These are phyloP conservation scores for Obba rivulosa DNA, from an alignment of 768 basidiomycete species.

Conservation along the genomic window DNA sequence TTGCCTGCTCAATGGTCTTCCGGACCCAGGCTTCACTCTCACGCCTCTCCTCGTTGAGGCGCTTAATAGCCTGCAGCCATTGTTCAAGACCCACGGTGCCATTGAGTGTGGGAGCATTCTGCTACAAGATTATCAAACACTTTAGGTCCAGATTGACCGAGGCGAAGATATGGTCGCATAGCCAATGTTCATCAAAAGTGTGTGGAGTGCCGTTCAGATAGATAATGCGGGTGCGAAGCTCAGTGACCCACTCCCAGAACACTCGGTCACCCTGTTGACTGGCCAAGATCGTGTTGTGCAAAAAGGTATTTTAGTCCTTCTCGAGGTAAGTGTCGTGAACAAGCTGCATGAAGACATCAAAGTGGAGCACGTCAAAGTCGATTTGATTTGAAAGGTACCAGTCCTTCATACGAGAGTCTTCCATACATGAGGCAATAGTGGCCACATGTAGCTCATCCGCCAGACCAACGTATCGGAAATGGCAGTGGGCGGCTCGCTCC, in stretches of 20 bases:
- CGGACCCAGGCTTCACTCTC: neutral
- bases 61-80: neutral
- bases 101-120: too few relatives aligned
- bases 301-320: neutral
- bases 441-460: neutral
- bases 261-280: neutral
- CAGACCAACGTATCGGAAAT: neutral
- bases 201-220: neutral
- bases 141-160: neutral
- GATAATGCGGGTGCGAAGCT: neutral
- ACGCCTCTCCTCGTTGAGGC: neutral
- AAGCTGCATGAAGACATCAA: neutral
- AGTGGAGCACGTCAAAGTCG: neutral
- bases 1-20: neutral
- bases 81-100: neutral
- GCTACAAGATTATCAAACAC: neutral
- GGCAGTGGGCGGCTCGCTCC: neutral
- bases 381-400: neutral
- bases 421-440: neutral
- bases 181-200: neutral
- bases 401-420: neutral
- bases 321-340: neutral
- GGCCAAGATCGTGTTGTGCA: neutral
- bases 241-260: slow-evolving; percentile 2
- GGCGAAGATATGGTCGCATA: neutral